Conservation (phyloP, 495 filamentous ascomycete species). For the Sordaria brevicollis region DNA sequence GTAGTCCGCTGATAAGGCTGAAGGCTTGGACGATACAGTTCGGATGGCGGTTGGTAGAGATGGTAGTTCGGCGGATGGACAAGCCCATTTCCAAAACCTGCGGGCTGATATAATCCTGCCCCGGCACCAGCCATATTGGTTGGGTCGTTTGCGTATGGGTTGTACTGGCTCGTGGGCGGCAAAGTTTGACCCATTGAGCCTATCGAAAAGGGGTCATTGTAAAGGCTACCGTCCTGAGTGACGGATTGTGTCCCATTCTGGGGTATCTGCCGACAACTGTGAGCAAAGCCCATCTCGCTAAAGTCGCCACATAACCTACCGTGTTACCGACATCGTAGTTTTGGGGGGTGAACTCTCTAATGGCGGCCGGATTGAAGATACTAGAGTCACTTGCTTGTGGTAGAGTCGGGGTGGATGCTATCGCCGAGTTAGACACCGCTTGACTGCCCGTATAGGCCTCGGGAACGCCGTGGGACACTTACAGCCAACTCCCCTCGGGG, state of each 20-base stretch:
- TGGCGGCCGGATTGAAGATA: conserved; percentile 45
- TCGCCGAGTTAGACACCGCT: neutral
- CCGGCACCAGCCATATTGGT: conserved; percentile 34
- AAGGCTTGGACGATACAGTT: conserved; percentile 68
- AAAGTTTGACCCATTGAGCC: conserved; percentile 41
- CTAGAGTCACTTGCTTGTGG: conserved; percentile 27
- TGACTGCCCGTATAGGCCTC: neutral
- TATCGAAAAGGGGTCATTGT: conserved; percentile 54
- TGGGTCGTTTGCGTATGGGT: conserved; percentile 57
- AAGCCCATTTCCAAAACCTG: conserved; percentile 33
- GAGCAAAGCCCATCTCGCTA: neutral
- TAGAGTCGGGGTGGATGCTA: conserved; percentile 23
- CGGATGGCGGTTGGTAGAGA: conserved; percentile 70
- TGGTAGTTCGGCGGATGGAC: conserved; percentile 83
- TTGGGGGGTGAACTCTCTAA: conserved; percentile 72
- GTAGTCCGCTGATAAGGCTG: conserved; percentile 72
- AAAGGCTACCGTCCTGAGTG: conserved; percentile 12
- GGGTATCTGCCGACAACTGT: neutral
- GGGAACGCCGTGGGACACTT: conserved; percentile 10
- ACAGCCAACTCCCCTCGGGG: conserved; percentile 46
- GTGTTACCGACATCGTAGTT: conserved; percentile 54
- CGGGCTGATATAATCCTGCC: conserved; percentile 40
- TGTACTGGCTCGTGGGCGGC: conserved; percentile 40
- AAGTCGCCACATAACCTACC: conserved; percentile 34
- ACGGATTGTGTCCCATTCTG: conserved; percentile 11